Percentiles rank a stretch among this genome's conserved stretches.
Evolutionary conservation across 2,329 filamentous ascomycete species (phyloP).

Genomic region (Canariomyces notabilis): DNA sequence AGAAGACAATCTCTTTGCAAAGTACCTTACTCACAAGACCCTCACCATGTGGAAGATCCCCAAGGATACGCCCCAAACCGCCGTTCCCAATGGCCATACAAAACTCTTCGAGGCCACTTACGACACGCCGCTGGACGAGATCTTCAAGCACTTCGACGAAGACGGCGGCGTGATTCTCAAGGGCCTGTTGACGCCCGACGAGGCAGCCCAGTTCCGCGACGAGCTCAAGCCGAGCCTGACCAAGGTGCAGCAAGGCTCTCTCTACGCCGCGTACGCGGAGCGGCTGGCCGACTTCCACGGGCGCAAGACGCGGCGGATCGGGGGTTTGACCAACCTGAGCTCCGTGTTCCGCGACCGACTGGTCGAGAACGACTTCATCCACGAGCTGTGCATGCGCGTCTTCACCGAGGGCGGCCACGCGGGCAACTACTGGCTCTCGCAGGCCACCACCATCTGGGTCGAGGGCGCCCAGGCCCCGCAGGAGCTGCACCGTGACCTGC

Average conservation of each 20-base stretch:
- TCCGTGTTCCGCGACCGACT: constrained; percentile 27
- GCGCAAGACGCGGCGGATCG: constrained; percentile 26
- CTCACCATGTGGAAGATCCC: no score
- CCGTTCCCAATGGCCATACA: no score
- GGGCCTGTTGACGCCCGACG: constrained; percentile 22
- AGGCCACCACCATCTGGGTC: constrained; percentile 25
- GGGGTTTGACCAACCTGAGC: constrained; percentile 24
- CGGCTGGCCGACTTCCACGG: constrained; percentile 27
- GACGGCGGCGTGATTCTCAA: constrained; percentile 29
- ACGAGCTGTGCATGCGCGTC: constrained; percentile 24
- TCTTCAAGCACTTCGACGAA: constrained; percentile 19
- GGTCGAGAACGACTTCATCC: constrained; percentile 29
- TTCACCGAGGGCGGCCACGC: constrained; percentile 26
- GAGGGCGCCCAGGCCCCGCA: constrained; percentile 25
- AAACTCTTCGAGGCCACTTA: no score
- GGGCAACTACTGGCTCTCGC: constrained; percentile 28
- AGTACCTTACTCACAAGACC: no score
- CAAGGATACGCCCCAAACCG: no score
- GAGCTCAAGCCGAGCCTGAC: constrained; percentile 25
- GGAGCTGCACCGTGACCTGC: constrained; percentile 29
- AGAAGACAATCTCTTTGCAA: no score
- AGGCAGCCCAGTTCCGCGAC: constrained; percentile 22
- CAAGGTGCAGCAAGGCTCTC: constrained; percentile 18
- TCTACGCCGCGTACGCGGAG: constrained; percentile 21
- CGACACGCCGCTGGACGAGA: no score